Evolutionary conservation across 2,329 filamentous ascomycete genomes (phyloP), one percentile per base, ranked within the genome.

Genomic region (Hirsutella minnesotensis): DNA sequence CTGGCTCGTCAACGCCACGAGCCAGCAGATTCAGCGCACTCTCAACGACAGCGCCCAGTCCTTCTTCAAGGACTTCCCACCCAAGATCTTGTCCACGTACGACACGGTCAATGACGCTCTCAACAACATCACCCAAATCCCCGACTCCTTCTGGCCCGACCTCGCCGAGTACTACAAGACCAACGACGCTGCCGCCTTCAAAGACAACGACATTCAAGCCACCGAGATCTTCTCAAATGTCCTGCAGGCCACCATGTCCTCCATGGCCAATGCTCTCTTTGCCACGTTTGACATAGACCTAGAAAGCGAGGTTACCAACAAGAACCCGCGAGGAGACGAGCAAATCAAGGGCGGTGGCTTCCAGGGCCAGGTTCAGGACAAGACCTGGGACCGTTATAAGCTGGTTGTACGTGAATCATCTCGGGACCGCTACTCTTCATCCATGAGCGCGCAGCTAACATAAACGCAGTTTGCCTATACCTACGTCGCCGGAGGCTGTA

Each of bases 381-480:
- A 29, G 21, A 38, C 33, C 31, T 42, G 33, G 33, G 40, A 42
- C 16, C 40, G 40, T 12, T 42, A 42, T 15, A 21, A 33, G 22
- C 34, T 42, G 18, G 40, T 42, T 21, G 40, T 42, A 24, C 4
- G 40, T 37, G 24, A 27, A 27, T 27, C 24, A 12, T 27, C 24
- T n/a, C n/a, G n/a, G n/a, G n/a, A n/a, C n/a, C n/a, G 27, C 27
- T 29, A 13, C 27, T 29, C 15, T 30, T 30, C 27, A 15, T 30
- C 27, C 3, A 15, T 30, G 27, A 9, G 15, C 9, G 3, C 15
- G 3, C 9, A 16, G 8, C 33, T 35, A 35, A 35, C 33, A 20
- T 2, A n/a, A n/a, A 15, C 9, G 3, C 15, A 63, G 59, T 64
- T 64, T 43, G 50, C 55, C 16, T 63, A 59, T 39, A 57, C 54